These are phyloP conservation scores for Boletus vinaceobasis DNA, from an alignment of 768 basidiomycete genomes.

Conservation along the genomic window DNA sequence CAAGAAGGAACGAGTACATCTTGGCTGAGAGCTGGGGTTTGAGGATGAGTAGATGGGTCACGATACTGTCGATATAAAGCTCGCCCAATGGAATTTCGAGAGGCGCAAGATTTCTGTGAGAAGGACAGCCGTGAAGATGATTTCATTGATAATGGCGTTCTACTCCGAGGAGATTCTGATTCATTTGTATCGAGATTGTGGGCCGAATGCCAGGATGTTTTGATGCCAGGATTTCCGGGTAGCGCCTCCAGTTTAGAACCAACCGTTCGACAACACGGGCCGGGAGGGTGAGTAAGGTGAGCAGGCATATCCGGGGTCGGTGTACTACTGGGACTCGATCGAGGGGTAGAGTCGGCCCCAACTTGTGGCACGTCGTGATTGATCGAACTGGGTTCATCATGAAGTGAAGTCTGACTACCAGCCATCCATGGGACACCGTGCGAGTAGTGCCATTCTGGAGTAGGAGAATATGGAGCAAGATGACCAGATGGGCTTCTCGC, in stretches of 20 bases:
- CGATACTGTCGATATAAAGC: constrained; percentile 20
- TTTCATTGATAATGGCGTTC: constrained; percentile 7
- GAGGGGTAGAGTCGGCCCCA: background rate
- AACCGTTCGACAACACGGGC: background rate
- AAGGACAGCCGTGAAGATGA: constrained; percentile 15
- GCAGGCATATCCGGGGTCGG: background rate
- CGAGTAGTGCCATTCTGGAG: constrained; percentile 10
- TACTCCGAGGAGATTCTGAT: constrained; percentile 1
- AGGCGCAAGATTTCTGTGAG: constrained; percentile 14
- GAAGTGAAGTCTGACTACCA: constrained; percentile 13
- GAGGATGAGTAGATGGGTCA: constrained; percentile 12
- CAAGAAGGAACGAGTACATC: background rate
- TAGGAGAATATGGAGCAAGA: constrained; percentile 14
- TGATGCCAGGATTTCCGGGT: background rate
- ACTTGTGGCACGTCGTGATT: background rate
- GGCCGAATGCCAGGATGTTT: background rate
- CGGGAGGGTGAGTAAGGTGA: background rate
- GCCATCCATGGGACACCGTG: constrained; percentile 2
- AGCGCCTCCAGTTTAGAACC: background rate
- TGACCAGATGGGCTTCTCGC: constrained; percentile 20
- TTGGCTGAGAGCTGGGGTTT: constrained; percentile 3
- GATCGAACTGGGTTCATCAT: constrained; percentile 14
- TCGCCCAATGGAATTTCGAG: constrained; percentile 21
- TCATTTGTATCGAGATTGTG: background rate
- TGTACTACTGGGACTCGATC: background rate